These are phyloP conservation scores for Coniochaeta pulveracea DNA, from an alignment of 2,329 filamentous ascomycete species.

Conservation along the genomic window DNA sequence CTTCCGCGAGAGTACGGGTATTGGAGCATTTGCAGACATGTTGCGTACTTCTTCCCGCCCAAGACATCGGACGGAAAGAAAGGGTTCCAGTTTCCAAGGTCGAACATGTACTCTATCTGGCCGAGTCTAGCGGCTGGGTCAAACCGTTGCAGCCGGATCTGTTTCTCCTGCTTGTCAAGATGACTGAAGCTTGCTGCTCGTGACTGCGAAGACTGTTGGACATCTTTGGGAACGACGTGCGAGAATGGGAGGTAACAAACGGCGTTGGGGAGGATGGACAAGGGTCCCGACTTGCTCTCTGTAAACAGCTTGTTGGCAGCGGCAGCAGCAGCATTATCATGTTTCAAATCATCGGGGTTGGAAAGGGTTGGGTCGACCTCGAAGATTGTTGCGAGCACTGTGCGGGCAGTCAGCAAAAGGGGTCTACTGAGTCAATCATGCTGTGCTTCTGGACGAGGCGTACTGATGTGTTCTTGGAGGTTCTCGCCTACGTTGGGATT, in stretches of 20 bases:
- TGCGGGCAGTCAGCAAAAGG: neutral
- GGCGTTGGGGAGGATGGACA: conserved; percentile 26
- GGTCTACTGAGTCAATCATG: neutral
- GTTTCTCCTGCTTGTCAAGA: conserved; percentile 12
- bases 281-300: conserved; percentile 18
- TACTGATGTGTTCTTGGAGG: conserved; percentile 31
- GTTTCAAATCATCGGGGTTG: conserved; percentile 27
- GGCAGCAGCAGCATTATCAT: conserved; percentile 15
- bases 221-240: conserved; percentile 16
- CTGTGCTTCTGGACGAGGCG: neutral
- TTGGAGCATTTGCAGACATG: conserved; percentile 36
- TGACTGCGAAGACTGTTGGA: conserved; percentile 12
- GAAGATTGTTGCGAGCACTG: conserved; percentile 30
- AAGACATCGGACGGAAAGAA: conserved; percentile 16
- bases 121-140: conserved; percentile 21
- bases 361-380: conserved; percentile 29
- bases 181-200: conserved; percentile 12
- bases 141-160: conserved; percentile 22
- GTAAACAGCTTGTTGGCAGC: conserved; percentile 22
- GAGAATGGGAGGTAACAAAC: conserved; percentile 29
- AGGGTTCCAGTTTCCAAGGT: conserved; percentile 34
- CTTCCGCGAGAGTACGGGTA: conserved; percentile 38
- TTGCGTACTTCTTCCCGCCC: conserved; percentile 34
- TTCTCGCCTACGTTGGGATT: conserved; percentile 35
- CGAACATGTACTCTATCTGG: conserved; percentile 37